Base-by-base conservation (phyloP, 2,329 filamentous ascomycete genomes). In the Talaromyces islandicus region DNA sequence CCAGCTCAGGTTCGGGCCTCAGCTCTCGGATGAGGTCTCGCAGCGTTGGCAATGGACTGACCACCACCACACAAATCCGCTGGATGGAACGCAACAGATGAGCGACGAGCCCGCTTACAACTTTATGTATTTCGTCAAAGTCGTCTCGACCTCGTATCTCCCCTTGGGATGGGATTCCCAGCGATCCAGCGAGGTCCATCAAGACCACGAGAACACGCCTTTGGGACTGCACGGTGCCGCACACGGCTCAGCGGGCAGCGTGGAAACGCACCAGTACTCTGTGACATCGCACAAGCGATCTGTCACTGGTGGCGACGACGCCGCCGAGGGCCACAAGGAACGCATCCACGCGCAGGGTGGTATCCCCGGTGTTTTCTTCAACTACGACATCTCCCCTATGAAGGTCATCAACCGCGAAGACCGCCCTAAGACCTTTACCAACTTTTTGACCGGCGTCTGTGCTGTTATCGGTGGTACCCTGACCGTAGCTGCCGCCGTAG, bases 121-220 rank as follows among this genome's bases (percentile, higher is more conserved):
- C 80, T 99, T 88, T 76, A 96, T 97, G 91, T 99, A 99, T 81
- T 99, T 99, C 76, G 83, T 99, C 77, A 99, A 99, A 82, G 94
- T 99, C 60, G 94, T 99, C 32, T 91, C 90, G 3, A 99, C 94
- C 1, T 93, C 92, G 0, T 99, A 97, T 74, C 83, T 97, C 27
- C 92, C 94, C 2, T 83, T 99, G 1, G 92, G 92, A 64, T 96
- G 91, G 91, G 88, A 92, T 71, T 85, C 86, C 68, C 82, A 81
- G 61, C 75, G 73, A 59, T 76, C 74, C 0, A 67, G 71, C 55
- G 64, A 72, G 24, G 65, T 74, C 25, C 73, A 77, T 63, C 71
- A 68, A 25, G 68, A 70, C 30, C 65, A 78, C 60, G 80, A 87
- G 53, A 79, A 83, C 53, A 77, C 84, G 12, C 85, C 86, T 57